These are phyloP conservation scores for Viola odorata DNA, from an alignment of 345 rosid species.

Conservation along the genomic window DNA sequence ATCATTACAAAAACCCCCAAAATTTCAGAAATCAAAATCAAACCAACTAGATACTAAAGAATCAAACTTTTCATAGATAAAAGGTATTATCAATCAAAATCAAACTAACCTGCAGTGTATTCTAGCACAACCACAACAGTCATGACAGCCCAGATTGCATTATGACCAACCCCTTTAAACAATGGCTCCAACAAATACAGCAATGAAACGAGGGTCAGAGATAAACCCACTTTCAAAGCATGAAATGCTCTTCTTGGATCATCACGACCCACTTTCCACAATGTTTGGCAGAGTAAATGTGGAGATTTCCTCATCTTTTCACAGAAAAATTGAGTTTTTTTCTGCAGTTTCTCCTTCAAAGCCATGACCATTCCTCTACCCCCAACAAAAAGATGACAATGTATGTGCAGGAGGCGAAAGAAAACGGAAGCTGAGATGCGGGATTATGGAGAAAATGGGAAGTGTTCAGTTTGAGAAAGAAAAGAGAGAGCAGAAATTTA, in stretches of 20 bases:
- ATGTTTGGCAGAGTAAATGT: conserved; percentile 17
- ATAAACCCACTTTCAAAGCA: conserved; percentile 70
- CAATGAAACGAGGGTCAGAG: conserved; percentile 64
- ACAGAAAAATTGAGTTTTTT: conserved; percentile 11
- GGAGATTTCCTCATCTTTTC: conserved; percentile 37
- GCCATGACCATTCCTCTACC: conserved; percentile 4
- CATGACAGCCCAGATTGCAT: conserved; percentile 79
- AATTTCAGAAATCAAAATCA: background rate
- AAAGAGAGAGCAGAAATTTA: no score
- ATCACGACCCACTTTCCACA: conserved; percentile 52
- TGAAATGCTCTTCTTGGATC: conserved; percentile 72
- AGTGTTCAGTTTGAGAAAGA: no score
- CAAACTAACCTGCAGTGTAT: conserved; percentile 54
- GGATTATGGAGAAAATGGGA: no score
- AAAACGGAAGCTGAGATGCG: no score
- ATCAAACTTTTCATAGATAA: background rate
- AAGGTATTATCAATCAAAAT: background rate
- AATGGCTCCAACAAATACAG: conserved; percentile 60
- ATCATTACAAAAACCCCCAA: background rate
- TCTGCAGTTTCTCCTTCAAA: conserved; percentile 21
- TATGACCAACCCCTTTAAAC: conserved; percentile 51
- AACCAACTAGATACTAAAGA: background rate
- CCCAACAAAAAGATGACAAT: no score
- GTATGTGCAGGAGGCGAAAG: no score
- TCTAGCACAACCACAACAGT: conserved; percentile 85